Base-by-base conservation (phyloP, 805 yeast genomes). In the Kodamaea laetipori region DNA sequence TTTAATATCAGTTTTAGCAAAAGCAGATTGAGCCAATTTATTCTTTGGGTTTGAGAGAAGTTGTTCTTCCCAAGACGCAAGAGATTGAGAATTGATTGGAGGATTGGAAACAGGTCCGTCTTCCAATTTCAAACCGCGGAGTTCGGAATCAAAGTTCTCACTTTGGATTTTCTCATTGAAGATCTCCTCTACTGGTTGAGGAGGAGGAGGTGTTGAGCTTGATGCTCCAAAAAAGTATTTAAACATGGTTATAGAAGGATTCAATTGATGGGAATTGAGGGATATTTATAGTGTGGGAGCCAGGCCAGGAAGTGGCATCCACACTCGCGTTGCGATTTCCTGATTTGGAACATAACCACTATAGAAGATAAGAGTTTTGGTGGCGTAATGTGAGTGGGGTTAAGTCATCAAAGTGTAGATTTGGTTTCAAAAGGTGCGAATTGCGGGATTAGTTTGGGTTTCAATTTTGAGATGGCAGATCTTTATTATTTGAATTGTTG, bases 1-100 rank as follows among this genome's bases (percentile, higher is more conserved):
- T 34, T 57, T 56, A 54, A 79, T 70, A 34, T 68, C 67, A 44
- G 73, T 73, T 16, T 72, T 72, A 2, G 80, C 71, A 53, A 80
- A 66, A 1, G 82, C 81, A 49, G 74, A 76, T 49, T 79, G 73
- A 5, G 81, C 80, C 44, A 80, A 62, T 44, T 60, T 57, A 55
- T 79, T 79, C 54, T 78, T 78, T 4, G 76, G 71, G 50, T 74
- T 76, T 3, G 73, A 46, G 6, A 66, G 50, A 39, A 80, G 63
- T 1, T 66, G 67, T 1, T 60, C 44, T 50, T 77, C 76, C 84
- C 84, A 80, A 3, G 47, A 19, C 12, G 43, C 17, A 25, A 49
- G 45, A 1, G 48, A 32, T 3, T 41, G 41, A 9, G 28, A 17
- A 13, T 16, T n/a, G 12, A 15, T 17, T 7, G 12, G 30, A 15